Base-by-base conservation (phyloP, 805 yeast genomes). In the Candida krabiensis region DNA sequence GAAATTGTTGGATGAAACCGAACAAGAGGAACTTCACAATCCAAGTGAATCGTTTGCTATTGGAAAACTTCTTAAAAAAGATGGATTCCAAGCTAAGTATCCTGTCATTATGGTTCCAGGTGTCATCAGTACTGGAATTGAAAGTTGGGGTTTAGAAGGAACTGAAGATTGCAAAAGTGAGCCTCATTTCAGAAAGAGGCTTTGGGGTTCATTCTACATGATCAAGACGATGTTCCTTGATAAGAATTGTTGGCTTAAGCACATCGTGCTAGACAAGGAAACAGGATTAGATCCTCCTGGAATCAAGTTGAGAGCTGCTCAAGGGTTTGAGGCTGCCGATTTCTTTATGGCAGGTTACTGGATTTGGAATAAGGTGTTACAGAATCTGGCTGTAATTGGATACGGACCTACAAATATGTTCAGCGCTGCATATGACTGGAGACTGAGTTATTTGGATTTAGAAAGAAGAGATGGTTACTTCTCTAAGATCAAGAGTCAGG, bases 191-290 rank as follows among this genome's bases (percentile, higher is more conserved):
- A 72, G 99, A 35, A 90, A 89, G 56, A 70, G 98, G 49, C 61
- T 93, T 40, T 93, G 99, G 99, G 99, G 99, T 0, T 87, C 96
- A 0, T 90, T 89, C 68, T 89, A 86, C 58, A 93, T 93, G 99
- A 65, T 93, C 41, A 73, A 85, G 49, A 81, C 96, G 3, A 91
- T 93, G 98, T 71, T 93, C 16, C 66, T 90, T 38, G 96, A 91
- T 55, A 93, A 93, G 61, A 60, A 77, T 2, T 93, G 99, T 63
- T 93, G 99, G 99, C 71, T 93, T 46, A 82, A 85, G 59, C 96
- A 90, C 60, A 74, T 93, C 29, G 84, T 81, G 83, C 69, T 93
- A 26, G 98, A 93, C 60, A 82, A 89, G 0, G 80, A 79, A 40
- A 93, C 98, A 0, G 99, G 99, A 0, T 66, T 93, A 18, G 99